These are phyloP conservation scores for Penicillium cataractarum DNA, from an alignment of 495 filamentous ascomycete genomes.

Conservation along the genomic window DNA sequence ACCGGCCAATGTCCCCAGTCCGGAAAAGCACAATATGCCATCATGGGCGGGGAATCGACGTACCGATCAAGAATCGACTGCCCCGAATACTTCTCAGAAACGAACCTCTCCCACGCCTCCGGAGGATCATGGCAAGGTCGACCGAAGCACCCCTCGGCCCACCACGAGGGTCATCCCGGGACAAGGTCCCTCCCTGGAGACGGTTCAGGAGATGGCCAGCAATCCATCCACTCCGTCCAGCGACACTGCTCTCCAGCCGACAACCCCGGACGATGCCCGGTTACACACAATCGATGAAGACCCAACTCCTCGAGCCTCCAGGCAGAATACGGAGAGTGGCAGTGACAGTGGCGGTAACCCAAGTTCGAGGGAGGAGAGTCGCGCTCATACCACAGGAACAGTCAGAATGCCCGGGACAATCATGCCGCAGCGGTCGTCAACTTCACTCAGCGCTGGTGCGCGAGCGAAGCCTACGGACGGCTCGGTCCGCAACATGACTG, in stretches of 20 bases:
- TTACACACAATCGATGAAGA: constrained; percentile 49
- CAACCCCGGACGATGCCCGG: constrained; percentile 35
- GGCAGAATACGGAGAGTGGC: constrained; percentile 47
- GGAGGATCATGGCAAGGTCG: constrained; percentile 40
- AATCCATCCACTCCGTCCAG: constrained; percentile 72
- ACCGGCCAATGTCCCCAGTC: constrained; percentile 59
- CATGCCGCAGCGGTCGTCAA: constrained; percentile 53
- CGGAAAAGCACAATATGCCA: constrained; percentile 65
- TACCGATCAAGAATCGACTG: constrained; percentile 40
- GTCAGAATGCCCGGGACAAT: constrained; percentile 33
- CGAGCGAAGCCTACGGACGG: constrained; percentile 69
- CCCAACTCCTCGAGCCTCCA: constrained; percentile 35
- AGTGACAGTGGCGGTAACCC: constrained; percentile 55
- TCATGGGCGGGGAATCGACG: constrained; percentile 59
- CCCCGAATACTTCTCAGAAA: constrained; percentile 50
- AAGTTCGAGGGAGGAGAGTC: constrained; percentile 44
- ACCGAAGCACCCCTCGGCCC: constrained; percentile 40
- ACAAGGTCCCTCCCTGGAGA: constrained; percentile 75
- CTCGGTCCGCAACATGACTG: constrained; percentile 89
- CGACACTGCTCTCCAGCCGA: constrained; percentile 44
- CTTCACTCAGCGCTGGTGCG: constrained; percentile 48
- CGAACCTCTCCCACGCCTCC: constrained; percentile 31
- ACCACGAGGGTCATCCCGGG: constrained; percentile 66
- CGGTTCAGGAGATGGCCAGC: constrained; percentile 85
- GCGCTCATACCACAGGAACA: constrained; percentile 30